A percentile compares a stretch with the other conserved stretches of the same genome.
These are phyloP conservation scores for Oryza coarctata DNA, from an alignment of 176 grass and related monocot genomes.

Conservation along the genomic window DNA sequence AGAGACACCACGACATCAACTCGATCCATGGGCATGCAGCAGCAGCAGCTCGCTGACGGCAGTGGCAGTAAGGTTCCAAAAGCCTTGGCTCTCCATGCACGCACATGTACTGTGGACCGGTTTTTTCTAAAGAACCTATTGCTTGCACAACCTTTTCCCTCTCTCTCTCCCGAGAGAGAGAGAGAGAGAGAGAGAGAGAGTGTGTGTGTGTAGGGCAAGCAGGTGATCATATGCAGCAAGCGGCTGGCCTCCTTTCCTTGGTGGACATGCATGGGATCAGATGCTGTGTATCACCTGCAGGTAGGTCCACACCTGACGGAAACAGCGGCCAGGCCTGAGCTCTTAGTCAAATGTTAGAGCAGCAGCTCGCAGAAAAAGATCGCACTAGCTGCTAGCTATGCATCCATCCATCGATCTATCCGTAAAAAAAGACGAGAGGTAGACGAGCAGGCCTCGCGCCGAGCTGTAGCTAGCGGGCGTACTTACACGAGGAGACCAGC, in stretches of 20 bases:
- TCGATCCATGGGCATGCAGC: not conserved
- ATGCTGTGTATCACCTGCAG: not conserved
- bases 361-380: not conserved
- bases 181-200: not conserved
- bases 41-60: not conserved
- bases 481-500: not conserved
- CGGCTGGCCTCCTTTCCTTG: not conserved
- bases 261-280: not conserved
- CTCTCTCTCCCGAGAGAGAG: not conserved
- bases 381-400: not conserved
- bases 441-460: not conserved
- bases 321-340: not conserved
- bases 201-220: not conserved
- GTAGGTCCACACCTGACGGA: not conserved
- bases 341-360: not conserved
- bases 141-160: not conserved
- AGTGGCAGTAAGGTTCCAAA: slow-evolving; percentile 30
- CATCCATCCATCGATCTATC: not conserved
- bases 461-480: too few relatives aligned
- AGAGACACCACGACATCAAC: not conserved
- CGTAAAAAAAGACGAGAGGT: not conserved
- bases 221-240: not conserved
- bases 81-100: not conserved
- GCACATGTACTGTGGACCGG: not conserved
- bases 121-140: not conserved